phyloP scores from a whole-genome alignment of 345 rosid genomes.

The Stellera chamaejasme region DNA sequence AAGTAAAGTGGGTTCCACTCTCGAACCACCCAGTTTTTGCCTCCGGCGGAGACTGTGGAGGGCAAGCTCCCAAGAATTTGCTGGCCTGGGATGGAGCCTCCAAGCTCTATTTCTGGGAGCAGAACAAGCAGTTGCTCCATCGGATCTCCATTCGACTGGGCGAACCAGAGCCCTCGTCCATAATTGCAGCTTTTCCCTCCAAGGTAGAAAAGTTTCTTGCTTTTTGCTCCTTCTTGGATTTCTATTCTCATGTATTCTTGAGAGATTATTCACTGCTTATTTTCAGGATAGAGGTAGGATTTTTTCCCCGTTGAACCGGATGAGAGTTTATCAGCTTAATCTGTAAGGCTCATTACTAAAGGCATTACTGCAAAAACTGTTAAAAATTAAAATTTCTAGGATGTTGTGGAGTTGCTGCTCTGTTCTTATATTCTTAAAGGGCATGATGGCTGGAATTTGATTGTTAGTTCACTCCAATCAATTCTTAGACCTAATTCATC shows the following conservation, averaged over 20 bases:
- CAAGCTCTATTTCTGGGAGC: slow-evolving; percentile 74
- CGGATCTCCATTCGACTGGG: slow-evolving; percentile 77
- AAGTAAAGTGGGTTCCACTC: slow-evolving; percentile 67
- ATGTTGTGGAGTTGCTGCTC: no score
- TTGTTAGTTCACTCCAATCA: no score
- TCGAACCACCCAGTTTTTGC: slow-evolving; percentile 61
- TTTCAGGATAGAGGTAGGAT: neutral
- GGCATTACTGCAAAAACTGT: no score
- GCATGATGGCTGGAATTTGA: no score
- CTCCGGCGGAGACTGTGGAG: slow-evolving; percentile 14
- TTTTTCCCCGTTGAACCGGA: neutral
- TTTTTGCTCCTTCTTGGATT: no score
- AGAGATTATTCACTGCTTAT: no score
- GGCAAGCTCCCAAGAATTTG: slow-evolving; percentile 37
- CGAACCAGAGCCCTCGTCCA: slow-evolving; percentile 71
- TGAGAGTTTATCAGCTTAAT: no score
- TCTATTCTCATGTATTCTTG: no score
- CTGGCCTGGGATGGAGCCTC: slow-evolving; percentile 90
- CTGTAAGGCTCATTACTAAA: no score
- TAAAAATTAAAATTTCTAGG: no score
- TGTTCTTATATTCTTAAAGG: no score
- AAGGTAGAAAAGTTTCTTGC: slow-evolving; percentile 34
- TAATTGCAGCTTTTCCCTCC: slow-evolving; percentile 71
- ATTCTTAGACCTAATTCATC: no score
- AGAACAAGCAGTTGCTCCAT: slow-evolving; percentile 43